phyloP scores from a whole-genome alignment of 495 filamentous ascomycete genomes.

The Platismatia glauca region DNA sequence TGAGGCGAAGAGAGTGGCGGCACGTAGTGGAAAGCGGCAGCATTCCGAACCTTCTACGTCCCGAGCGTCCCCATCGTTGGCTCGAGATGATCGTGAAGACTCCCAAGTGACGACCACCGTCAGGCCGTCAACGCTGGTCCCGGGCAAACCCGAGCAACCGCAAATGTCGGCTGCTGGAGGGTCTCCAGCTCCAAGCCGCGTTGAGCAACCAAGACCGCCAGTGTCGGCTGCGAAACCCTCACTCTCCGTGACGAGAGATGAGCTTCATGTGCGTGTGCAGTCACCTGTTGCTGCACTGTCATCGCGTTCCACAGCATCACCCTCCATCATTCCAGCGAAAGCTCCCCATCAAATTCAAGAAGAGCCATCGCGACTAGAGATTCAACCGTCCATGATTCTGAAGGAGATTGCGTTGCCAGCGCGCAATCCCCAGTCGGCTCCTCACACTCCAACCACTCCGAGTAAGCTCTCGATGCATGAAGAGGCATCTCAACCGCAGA shows the following conservation, averaged over 20 bases:
- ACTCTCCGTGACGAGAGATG: constrained; percentile 2
- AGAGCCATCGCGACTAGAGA: constrained; percentile 11
- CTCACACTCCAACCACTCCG: constrained; percentile 19
- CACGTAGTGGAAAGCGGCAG: constrained; percentile 11
- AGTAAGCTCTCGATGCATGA: constrained; percentile 23
- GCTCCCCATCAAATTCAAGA: constrained; percentile 12
- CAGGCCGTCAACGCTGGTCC: neutral
- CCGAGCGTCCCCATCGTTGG: neutral
- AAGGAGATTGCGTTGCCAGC: constrained; percentile 15
- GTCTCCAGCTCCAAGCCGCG: constrained; percentile 1
- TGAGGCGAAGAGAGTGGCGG: constrained; percentile 11
- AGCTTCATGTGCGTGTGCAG: constrained; percentile 9
- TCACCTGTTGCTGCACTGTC: constrained; percentile 3
- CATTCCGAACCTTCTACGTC: constrained; percentile 3
- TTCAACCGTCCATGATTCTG: constrained; percentile 16
- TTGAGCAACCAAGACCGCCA: constrained; percentile 5
- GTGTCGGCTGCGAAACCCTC: neutral
- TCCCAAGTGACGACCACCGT: neutral
- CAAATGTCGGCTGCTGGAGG: neutral
- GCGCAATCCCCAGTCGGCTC: constrained; percentile 15
- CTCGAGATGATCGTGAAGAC: constrained; percentile 3
- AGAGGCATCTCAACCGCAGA: constrained; percentile 12
- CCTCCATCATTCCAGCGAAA: constrained; percentile 15
- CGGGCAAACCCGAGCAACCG: neutral
- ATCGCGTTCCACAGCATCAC: constrained; percentile 7